A percentile compares a stretch with the other conserved stretches of the same genome.
These are phyloP conservation scores for Phytophthora idaei DNA, from an alignment of 352 stramenopile genomes.

Conservation along the genomic window DNA sequence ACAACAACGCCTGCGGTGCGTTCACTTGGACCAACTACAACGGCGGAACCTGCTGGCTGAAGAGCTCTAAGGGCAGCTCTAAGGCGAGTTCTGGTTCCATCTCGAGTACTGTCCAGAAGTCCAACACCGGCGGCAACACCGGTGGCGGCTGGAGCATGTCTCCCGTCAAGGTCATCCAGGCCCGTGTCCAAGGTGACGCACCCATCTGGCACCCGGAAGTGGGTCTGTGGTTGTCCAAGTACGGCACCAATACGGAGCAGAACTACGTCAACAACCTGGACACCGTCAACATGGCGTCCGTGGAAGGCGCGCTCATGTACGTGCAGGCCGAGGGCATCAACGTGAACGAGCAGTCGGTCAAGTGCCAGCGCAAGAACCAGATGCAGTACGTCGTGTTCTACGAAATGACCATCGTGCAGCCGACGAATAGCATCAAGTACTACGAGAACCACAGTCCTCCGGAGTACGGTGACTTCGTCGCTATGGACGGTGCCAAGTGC, in stretches of 20 bases:
- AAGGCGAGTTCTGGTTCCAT: neutral
- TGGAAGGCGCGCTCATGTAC: constrained; percentile 65
- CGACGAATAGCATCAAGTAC: constrained; percentile 22
- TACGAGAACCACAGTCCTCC: constrained; percentile 41
- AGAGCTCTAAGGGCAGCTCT: constrained; percentile 3
- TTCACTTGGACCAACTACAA: constrained; percentile 25
- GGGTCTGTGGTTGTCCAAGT: constrained; percentile 36
- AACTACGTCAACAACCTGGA: constrained; percentile 41
- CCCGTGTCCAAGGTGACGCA: constrained; percentile 48
- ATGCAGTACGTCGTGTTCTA: constrained; percentile 69
- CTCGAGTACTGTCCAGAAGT: constrained; percentile 1
- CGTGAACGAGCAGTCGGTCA: constrained; percentile 37
- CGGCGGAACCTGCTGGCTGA: constrained; percentile 15
- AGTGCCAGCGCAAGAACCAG: constrained; percentile 55
- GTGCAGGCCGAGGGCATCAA: constrained; percentile 64
- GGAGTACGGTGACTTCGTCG: constrained; percentile 56
- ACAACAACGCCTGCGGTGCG: constrained; percentile 1
- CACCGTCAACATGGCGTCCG: constrained; percentile 53
- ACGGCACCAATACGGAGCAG: constrained; percentile 38
- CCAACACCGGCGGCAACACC: neutral
- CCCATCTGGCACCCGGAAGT: constrained; percentile 40
- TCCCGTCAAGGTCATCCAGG: constrained; percentile 50
- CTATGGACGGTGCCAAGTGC: constrained; percentile 38
- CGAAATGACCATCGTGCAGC: constrained; percentile 55
- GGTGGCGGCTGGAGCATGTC: constrained; percentile 35